These are phyloP conservation scores for Flaveria ramosissima DNA, from an alignment of 129 eudicot genomes.

Conservation along the genomic window DNA sequence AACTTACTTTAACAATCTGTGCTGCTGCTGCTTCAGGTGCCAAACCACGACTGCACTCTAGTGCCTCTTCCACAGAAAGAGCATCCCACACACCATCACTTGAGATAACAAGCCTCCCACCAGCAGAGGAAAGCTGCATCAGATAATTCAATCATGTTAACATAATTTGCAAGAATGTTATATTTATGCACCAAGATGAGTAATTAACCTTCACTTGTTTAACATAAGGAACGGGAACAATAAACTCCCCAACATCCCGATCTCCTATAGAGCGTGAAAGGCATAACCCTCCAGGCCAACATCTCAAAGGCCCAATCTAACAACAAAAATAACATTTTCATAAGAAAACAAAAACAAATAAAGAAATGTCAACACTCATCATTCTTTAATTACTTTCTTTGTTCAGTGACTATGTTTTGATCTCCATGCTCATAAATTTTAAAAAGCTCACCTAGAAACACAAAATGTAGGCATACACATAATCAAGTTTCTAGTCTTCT, in stretches of 20 bases:
- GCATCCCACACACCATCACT: slow-evolving; percentile 99
- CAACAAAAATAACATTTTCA: neutral
- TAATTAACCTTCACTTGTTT: slow-evolving; percentile 93
- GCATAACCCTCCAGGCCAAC: slow-evolving; percentile 99
- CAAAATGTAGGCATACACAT: neutral
- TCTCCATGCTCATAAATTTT: neutral
- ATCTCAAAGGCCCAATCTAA: slow-evolving; percentile 95
- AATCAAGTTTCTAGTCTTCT: slow-evolving; percentile 4
- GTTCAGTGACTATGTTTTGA: neutral
- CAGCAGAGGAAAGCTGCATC: slow-evolving; percentile 77
- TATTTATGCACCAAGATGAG: slow-evolving; percentile 12
- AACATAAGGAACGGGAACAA: slow-evolving; percentile 88
- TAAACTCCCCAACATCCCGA: slow-evolving; percentile 92
- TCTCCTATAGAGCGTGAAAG: slow-evolving; percentile 96
- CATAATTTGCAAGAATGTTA: neutral
- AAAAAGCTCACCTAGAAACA: neutral
- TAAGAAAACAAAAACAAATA: neutral
- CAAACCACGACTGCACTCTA: slow-evolving; percentile 85
- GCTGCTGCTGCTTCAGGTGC: slow-evolving; percentile 90
- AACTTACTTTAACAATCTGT: slow-evolving; percentile 79
- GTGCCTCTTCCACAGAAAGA: slow-evolving; percentile 67
- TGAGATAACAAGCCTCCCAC: slow-evolving; percentile 85
- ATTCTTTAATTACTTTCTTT: neutral
- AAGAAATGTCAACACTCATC: slow-evolving; percentile 1
- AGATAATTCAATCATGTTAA: slow-evolving; percentile 12